Evolutionary conservation across 2,329 filamentous ascomycete species (phyloP).

Genomic region (Hypoxylon sp.): DNA sequence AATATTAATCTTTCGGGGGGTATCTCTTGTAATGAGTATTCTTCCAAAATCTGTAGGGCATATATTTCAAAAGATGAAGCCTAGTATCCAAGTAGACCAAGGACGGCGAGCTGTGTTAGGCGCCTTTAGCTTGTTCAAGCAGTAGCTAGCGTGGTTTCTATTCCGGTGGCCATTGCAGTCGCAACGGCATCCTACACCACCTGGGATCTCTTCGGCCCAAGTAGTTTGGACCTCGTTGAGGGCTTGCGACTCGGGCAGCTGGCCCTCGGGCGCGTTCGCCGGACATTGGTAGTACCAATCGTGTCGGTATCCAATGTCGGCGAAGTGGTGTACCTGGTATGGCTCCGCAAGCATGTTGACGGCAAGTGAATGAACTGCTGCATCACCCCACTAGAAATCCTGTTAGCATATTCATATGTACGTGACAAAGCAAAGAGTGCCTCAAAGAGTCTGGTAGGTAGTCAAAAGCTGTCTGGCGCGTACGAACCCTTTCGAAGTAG

Average conservation of each 20-base stretch:
- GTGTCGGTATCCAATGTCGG: slow-evolving; percentile 55
- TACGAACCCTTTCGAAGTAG: slow-evolving; percentile 53
- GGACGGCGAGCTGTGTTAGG: slow-evolving; percentile 47
- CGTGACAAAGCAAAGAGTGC: no score
- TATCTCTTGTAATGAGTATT: not conserved
- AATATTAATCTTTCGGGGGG: not conserved
- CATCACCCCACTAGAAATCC: slow-evolving; percentile 53
- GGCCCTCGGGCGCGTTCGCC: slow-evolving; percentile 50
- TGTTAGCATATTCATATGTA: slow-evolving; percentile 9
- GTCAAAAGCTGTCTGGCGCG: not conserved
- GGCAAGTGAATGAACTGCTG: slow-evolving; percentile 54
- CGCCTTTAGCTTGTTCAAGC: slow-evolving; percentile 50
- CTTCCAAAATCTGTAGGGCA: not conserved
- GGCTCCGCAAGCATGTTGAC: slow-evolving; percentile 53
- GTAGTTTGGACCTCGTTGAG: slow-evolving; percentile 42
- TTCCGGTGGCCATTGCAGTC: slow-evolving; percentile 50
- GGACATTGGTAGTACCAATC: slow-evolving; percentile 49
- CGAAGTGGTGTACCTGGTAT: slow-evolving; percentile 54
- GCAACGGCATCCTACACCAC: slow-evolving; percentile 54
- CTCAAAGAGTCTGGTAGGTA: no score
- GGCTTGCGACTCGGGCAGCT: slow-evolving; percentile 47
- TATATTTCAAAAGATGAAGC: slow-evolving; percentile 34
- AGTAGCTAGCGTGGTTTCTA: slow-evolving; percentile 49
- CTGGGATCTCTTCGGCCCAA: slow-evolving; percentile 46
- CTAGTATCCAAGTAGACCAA: slow-evolving; percentile 46